These are phyloP conservation scores for Crithidia acanthocephali DNA, from an alignment of 208 protist genomes.

Conservation along the genomic window DNA sequence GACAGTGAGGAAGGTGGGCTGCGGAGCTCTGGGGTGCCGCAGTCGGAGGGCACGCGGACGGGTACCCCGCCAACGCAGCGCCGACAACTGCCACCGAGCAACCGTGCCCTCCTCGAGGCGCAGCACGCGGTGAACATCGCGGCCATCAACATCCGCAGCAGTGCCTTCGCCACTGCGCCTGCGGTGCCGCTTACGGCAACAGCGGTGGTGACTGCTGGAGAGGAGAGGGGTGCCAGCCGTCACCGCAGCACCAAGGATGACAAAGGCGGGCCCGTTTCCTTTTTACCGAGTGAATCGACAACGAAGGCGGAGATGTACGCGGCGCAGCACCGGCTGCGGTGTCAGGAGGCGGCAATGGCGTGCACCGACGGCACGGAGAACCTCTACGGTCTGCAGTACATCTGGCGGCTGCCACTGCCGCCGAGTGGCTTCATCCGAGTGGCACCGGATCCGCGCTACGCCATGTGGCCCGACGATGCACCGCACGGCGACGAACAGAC, in stretches of 20 bases:
- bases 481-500: neutral
- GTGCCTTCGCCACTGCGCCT: neutral
- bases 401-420: constrained; percentile 70
- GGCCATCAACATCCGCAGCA: constrained; percentile 8
- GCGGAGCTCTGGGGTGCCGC: no score
- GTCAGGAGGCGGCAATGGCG: constrained; percentile 36
- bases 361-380: constrained; percentile 48
- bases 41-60: neutral
- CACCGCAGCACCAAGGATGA: neutral
- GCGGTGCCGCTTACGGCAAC: neutral
- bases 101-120: neutral
- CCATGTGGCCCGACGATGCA: constrained; percentile 76
- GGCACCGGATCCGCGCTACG: constrained; percentile 52
- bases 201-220: neutral
- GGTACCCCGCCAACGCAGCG: constrained; percentile 2
- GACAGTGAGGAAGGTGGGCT: neutral
- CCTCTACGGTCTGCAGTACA: constrained; percentile 78
- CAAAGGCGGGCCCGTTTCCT: neutral
- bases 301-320: neutral
- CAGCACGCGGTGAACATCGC: constrained; percentile 13
- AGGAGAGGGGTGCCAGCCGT: neutral
- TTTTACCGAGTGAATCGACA: no score
- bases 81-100: neutral
- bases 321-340: constrained; percentile 21
- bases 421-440: constrained; percentile 77